phyloP scores from a whole-genome alignment of 805 yeast genomes.

The Candida qinlingensis region DNA sequence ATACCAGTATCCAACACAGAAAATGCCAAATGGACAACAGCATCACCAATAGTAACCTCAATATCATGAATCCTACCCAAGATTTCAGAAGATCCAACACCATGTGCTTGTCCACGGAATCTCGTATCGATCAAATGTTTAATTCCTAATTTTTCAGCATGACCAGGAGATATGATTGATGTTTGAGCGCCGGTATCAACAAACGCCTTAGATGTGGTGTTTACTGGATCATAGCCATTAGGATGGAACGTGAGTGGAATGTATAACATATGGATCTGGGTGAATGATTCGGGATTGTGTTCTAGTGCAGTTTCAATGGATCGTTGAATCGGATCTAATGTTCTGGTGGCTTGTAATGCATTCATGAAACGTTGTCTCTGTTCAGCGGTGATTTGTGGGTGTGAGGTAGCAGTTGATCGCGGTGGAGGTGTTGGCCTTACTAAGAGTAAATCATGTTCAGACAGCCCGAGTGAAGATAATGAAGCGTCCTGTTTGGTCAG shows the following conservation, averaged over 20 bases:
- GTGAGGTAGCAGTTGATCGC: background rate
- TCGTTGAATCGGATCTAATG: slow-evolving; percentile 4
- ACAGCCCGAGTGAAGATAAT: background rate
- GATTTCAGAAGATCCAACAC: slow-evolving; percentile 81
- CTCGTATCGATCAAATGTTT: slow-evolving; percentile 72
- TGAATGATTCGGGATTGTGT: slow-evolving; percentile 85
- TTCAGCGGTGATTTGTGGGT: background rate
- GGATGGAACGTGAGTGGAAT: slow-evolving; percentile 31
- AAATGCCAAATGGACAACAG: slow-evolving; percentile 61
- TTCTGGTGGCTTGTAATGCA: background rate
- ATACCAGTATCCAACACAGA: slow-evolving; percentile 66
- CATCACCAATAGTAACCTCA: slow-evolving; percentile 70
- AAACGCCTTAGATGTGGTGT: slow-evolving; percentile 64
- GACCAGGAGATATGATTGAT: slow-evolving; percentile 72
- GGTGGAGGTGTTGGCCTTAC: background rate
- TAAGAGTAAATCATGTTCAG: slow-evolving; percentile 2
- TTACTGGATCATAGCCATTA: background rate
- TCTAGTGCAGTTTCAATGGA: slow-evolving; percentile 62
- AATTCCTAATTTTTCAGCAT: slow-evolving; percentile 71
- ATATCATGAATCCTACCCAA: slow-evolving; percentile 86
- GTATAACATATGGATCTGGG: slow-evolving; percentile 77
- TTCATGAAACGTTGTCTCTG: background rate
- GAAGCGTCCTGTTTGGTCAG: background rate
- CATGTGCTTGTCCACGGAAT: slow-evolving; percentile 77
- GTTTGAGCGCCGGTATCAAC: slow-evolving; percentile 96